Percentiles rank a stretch among this genome's conserved stretches.
These are phyloP conservation scores for Fusarium veterinarium DNA, from an alignment of 2,329 filamentous ascomycete species.

Conservation along the genomic window DNA sequence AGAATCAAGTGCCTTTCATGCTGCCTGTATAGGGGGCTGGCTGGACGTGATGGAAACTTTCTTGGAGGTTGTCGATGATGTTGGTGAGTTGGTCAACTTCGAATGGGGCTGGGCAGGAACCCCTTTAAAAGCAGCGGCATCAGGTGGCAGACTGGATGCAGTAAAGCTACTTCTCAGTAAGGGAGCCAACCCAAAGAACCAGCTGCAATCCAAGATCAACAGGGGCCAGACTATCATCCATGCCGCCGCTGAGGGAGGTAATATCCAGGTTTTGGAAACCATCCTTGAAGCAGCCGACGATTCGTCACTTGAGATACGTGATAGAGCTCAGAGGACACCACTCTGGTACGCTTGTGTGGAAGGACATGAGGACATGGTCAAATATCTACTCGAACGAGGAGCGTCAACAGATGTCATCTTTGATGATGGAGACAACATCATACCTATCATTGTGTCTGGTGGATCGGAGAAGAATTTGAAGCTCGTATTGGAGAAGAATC, in stretches of 20 bases:
- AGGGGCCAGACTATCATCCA: constrained; percentile 24
- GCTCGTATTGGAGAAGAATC: constrained; percentile 23
- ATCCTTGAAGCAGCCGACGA: constrained; percentile 9
- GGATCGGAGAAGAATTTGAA: constrained; percentile 26
- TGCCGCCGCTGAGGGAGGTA: constrained; percentile 25
- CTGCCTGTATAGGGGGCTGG: constrained; percentile 13
- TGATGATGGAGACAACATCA: constrained; percentile 21
- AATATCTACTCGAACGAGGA: constrained; percentile 27
- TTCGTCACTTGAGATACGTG: constrained; percentile 18
- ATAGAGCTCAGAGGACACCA: constrained; percentile 20
- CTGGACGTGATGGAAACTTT: constrained; percentile 17
- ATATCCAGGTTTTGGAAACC: constrained; percentile 20
- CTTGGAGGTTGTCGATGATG: constrained; percentile 18
- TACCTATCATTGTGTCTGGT: constrained; percentile 13
- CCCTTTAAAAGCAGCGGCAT: constrained; percentile 18
- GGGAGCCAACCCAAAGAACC: constrained; percentile 25
- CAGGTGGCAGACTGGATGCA: constrained; percentile 15
- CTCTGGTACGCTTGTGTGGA: constrained; percentile 26
- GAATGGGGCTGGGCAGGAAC: constrained; percentile 33
- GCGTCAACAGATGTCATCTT: constrained; percentile 15
- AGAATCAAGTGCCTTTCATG: constrained; percentile 26
- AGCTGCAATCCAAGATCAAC: constrained; percentile 19
- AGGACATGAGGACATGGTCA: constrained; percentile 28
- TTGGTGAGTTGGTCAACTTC: constrained; percentile 26
- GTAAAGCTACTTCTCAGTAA: constrained; percentile 21